Evolutionary conservation across 192 early-diverging fungal genomes (phyloP), one percentile per base, ranked within the genome.

Genomic region (Coemansia javaensis): DNA sequence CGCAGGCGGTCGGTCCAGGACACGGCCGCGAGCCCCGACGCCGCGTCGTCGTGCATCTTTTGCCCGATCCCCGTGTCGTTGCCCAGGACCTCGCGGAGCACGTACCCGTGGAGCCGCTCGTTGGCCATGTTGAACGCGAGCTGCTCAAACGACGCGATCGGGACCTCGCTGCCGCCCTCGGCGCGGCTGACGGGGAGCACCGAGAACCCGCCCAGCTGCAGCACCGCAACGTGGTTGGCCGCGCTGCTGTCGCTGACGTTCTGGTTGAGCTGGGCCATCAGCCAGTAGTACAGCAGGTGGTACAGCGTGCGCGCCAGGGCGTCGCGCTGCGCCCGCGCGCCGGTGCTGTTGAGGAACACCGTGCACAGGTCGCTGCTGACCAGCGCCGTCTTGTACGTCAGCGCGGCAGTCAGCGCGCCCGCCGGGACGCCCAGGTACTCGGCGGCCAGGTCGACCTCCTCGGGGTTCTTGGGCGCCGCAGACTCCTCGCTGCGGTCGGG

Each of bases 221-320:
- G 70, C n/a, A 96, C 71, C 10, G 87, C 92, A 40, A 98, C 80
- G 67, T 92, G 94, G 51, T 90, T 92, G 41, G 79, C 81, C 7
- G 79, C 81, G 36, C 77, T 63, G 15, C 50, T 25, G 33, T 89
- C 81, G 18, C 77, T 69, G 16, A 95, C 65, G 17, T 85, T 82
- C 20, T 77, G 77, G 77, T 98, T 98, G 53, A 95, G 82, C 48
- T 86, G 84, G 62, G 95, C 93, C 7, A 93, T 79, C n/a, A 98
- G 59, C 85, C 91, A 97, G 15, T 79, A 77, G 63, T 93, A 92
- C 8, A 95, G 53, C 6, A 94, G 81, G 22, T 82, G 84, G 62
- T 94, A 98, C n/a, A 98, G 80, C 7, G 86, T 75, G 40, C 78
- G 77, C 3, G 90, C 85, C 3, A 98, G 75, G 3, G 79, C 66